These are phyloP conservation scores for Thoreauomyces humboldtii DNA, from an alignment of 192 early-diverging fungal species.

Conservation along the genomic window DNA sequence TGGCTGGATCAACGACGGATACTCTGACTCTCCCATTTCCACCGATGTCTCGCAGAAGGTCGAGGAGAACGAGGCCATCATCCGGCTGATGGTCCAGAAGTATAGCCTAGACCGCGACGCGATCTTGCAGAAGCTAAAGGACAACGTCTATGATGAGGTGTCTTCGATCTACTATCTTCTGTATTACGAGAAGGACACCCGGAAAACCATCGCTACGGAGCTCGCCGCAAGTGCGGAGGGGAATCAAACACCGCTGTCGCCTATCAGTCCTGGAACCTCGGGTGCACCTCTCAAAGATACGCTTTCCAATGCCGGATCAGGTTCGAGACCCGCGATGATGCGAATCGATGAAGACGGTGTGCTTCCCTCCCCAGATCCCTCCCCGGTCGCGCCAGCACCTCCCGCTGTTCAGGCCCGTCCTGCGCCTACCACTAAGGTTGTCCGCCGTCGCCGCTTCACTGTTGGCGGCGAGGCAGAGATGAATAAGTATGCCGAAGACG, in stretches of 20 bases:
- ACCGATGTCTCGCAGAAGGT: slow-evolving; percentile 45
- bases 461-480: slow-evolving; percentile 51
- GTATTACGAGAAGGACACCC: slow-evolving; percentile 56
- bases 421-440: not conserved
- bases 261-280: not conserved
- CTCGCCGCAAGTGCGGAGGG: slow-evolving; percentile 16
- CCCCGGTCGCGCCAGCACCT: not conserved
- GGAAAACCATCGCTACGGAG: slow-evolving; percentile 21
- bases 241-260: too few species aligned
- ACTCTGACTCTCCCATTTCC: slow-evolving; percentile 48
- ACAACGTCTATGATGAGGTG: slow-evolving; percentile 59
- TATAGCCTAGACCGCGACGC: slow-evolving; percentile 51
- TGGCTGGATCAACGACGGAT: slow-evolving; percentile 61
- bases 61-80: slow-evolving; percentile 54
- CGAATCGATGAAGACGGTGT: slow-evolving; percentile 45
- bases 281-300: too few species aligned
- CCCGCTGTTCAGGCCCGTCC: slow-evolving; percentile 2
- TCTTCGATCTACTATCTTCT: slow-evolving; percentile 61
- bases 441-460: slow-evolving; percentile 41
- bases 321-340: slow-evolving; percentile 33
- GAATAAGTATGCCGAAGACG: slow-evolving; percentile 44
- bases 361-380: slow-evolving; percentile 17
- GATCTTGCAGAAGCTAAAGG: slow-evolving; percentile 46
- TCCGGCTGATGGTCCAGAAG: slow-evolving; percentile 52
- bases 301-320: slow-evolving; percentile 8